These are phyloP conservation scores for Tarenaya hassleriana DNA, from an alignment of 345 rosid species.

Conservation along the genomic window DNA sequence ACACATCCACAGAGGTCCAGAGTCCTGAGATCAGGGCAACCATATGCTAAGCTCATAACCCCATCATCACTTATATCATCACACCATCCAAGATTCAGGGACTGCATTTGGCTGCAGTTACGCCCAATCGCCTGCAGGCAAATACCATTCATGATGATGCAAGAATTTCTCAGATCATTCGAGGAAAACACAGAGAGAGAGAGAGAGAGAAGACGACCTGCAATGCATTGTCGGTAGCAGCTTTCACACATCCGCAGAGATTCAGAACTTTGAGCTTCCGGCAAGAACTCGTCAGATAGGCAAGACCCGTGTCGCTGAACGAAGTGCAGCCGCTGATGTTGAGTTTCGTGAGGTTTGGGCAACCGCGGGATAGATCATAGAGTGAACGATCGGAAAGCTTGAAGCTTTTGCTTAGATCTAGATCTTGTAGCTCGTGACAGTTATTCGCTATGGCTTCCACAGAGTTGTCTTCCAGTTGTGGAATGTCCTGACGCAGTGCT, in stretches of 20 bases:
- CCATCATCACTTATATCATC: constrained; percentile 80
- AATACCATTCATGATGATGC: background rate
- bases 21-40: constrained; percentile 79
- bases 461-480: constrained; percentile 81
- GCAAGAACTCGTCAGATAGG: constrained; percentile 48
- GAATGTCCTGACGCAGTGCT: constrained; percentile 73
- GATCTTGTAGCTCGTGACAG: constrained; percentile 76
- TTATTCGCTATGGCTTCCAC: constrained; percentile 62
- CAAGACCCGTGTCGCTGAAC: constrained; percentile 60
- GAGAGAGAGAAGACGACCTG: constrained; percentile 40
- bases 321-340: constrained; percentile 88
- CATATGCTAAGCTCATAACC: constrained; percentile 75
- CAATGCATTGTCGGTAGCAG: constrained; percentile 74
- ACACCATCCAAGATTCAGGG: constrained; percentile 91
- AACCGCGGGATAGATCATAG: constrained; percentile 70
- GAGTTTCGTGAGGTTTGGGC: constrained; percentile 69
- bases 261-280: constrained; percentile 58
- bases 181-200: background rate
- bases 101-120: constrained; percentile 62
- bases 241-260: constrained; percentile 92
- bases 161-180: background rate
- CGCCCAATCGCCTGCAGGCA: constrained; percentile 66
- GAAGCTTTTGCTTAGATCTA: constrained; percentile 95
- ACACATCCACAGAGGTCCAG: constrained; percentile 83
- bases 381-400: constrained; percentile 69